Conservation (phyloP, 441 rosid species). For the Raphanus hybrid region DNA sequence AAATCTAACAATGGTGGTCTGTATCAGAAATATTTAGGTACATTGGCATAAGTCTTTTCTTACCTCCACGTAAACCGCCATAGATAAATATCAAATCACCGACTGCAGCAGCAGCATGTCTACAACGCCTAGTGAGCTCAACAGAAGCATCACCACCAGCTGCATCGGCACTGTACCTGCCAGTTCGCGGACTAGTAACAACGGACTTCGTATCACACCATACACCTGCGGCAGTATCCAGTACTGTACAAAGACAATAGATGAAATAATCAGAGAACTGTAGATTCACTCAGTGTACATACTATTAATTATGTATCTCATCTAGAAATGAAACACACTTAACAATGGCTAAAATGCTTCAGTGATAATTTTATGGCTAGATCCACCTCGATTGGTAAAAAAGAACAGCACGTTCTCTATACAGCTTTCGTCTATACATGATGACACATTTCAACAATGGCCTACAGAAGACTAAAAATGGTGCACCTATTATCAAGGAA, state of each 20-base stretch:
- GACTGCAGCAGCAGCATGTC: constrained; percentile 99
- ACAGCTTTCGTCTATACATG: constrained; percentile 12
- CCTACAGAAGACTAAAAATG: constrained; percentile 25
- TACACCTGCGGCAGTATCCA: constrained; percentile 99
- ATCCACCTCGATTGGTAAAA: not conserved
- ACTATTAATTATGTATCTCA: constrained; percentile 4
- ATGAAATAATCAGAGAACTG: constrained; percentile 19
- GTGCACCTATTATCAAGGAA: constrained; percentile 20
- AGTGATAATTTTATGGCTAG: constrained; percentile 5
- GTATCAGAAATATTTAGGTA: constrained; percentile 29
- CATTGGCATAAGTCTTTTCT: constrained; percentile 35
- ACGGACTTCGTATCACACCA: constrained; percentile 99
- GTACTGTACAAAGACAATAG: constrained; percentile 58
- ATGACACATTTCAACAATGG: constrained; percentile 25
- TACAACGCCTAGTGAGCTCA: constrained; percentile 98
- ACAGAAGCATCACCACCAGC: constrained; percentile 99
- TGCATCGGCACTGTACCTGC: constrained; percentile 94
- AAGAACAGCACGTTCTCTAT: not conserved
- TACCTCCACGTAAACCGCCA: constrained; percentile 99
- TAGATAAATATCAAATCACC: constrained; percentile 96
- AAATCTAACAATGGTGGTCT: constrained; percentile 14
- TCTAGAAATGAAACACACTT: constrained; percentile 19
- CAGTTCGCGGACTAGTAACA: constrained; percentile 95
- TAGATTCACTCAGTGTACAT: constrained; percentile 12
- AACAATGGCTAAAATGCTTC: constrained; percentile 21